Base-by-base conservation (phyloP, 345 rosid genomes). In the Ceriops decandra region DNA sequence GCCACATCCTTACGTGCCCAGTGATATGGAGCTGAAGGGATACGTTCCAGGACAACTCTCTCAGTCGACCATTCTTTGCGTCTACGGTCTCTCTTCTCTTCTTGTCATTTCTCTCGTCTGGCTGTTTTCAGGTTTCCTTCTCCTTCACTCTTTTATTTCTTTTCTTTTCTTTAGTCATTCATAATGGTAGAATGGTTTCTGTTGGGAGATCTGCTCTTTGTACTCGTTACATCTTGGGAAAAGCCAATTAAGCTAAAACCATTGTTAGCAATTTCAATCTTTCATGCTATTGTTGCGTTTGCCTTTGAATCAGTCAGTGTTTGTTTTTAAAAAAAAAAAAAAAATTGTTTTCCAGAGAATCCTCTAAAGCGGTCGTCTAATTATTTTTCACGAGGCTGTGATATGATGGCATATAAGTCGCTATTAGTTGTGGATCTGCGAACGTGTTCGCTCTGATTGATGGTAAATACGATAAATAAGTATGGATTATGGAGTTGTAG, bases 1-100 rank as follows among this genome's bases (percentile, higher is more conserved):
- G 38, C 74, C 77, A 65, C 97, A 93, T 80, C 97, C 98, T 0
- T 93, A 90, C 74, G 76, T 84, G 56, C 97, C 98, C 7, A 81
- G 78, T 73, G 98, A 93, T 86, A 86, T 91, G 66, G 67, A 81
- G 38, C 86, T 93, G 8, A 82, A 81, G 0, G 97, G 81, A 31
- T 91, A 82, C 63, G 90, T 85, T 6, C 90, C 98, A 2, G 73
- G 71, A 10, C 60, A 72, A 21, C 88, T 93, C 78, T 67, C 95
- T 26, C 82, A 83, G 75, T 85, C 88, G 53, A 57, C 85, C 60
- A 91, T 93, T 69, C 53, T 89, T 59, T 64, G 76, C 27, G 79
- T 82, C 79, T 93, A 67, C 72, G 83, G 71, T 51, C 9, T 49
- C 63, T 42, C 84, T 59, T 86, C 97, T 6, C 68, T 85, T 47